Evolutionary conservation across 2,329 filamentous ascomycete species (phyloP), one percentile per base, ranked within the genome.

Genomic region (Fusarium longipes): DNA sequence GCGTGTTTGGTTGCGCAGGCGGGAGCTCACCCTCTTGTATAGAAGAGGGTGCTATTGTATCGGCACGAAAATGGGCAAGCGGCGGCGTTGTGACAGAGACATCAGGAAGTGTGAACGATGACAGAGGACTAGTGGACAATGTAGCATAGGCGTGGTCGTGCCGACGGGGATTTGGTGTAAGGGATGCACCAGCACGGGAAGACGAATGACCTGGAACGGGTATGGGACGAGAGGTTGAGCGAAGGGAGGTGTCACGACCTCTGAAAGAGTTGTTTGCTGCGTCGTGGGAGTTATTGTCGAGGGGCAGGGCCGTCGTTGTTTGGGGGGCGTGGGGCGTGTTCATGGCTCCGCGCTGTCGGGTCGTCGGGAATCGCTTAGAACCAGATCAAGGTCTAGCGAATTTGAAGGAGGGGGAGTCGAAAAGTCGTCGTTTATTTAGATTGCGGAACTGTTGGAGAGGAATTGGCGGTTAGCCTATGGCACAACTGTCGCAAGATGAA

Each of bases 31-130:
- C 54, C 24, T 73, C 63, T 24, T 69, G 62, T 30, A 68, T 59
- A 5, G 72, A 65, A 20, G 83, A 79, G 6, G 76, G 73, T 39
- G 72, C 68, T 68, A 75, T 74, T 39, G 75, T 74, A 45, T 67
- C 70, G 22, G 74, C 56, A 45, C 68, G 73, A 24, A 75, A 75
- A 43, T 69, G 66, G 32, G 70, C 53, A 52, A 69, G 64, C 48
- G 71, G 60, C 27, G 65, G 67, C 18, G 70, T 67, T 20, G 68
- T 68, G 50, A 71, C 52, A 45, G 70, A 73, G 40, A 71, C 71
- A 72, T 73, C 65, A 48, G 71, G 68, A 33, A 73, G 66, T 24
- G 63, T 59, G 30, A 68, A 73, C 39, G 59, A 53, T 29, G 36
- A 62, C 22, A 70, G 49, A 36, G 61, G 67, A 42, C 66, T 70